phyloP scores from a whole-genome alignment of 768 basidiomycete genomes.

The Kwoniella mangroviensis region DNA sequence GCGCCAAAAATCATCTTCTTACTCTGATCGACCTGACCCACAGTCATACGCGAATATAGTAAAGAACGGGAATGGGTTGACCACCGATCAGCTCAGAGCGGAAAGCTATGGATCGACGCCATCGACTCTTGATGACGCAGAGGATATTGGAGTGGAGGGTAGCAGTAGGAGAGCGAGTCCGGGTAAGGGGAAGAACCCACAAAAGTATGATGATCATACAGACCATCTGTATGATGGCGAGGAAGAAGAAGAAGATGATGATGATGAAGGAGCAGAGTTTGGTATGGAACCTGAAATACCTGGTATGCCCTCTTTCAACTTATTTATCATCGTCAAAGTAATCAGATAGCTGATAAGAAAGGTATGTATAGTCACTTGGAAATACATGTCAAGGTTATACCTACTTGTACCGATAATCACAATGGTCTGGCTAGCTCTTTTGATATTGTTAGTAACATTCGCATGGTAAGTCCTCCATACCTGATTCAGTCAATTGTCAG shows the following conservation, averaged over 20 bases:
- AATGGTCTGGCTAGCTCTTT: slow-evolving; percentile 27
- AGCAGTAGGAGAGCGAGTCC: not conserved
- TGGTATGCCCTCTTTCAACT: slow-evolving; percentile 27
- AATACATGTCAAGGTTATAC: slow-evolving; percentile 49
- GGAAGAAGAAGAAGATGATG: slow-evolving; percentile 10
- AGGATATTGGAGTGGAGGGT: not conserved
- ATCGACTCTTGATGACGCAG: not conserved
- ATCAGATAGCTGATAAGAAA: not conserved
- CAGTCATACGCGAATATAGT: slow-evolving; percentile 14
- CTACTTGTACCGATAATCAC: slow-evolving; percentile 52
- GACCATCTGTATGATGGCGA: too few species aligned
- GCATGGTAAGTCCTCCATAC: slow-evolving; percentile 47
- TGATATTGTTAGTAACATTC: slow-evolving; percentile 49
- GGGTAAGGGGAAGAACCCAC: not conserved
- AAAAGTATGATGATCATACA: not conserved
- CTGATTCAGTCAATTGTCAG: too few species aligned
- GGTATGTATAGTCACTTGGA: slow-evolving; percentile 41
- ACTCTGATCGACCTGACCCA: slow-evolving; percentile 1
- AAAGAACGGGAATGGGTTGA: slow-evolving; percentile 9
- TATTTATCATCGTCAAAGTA: not conserved
- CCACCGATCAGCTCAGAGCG: slow-evolving; percentile 5
- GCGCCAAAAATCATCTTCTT: not conserved
- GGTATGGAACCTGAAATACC: slow-evolving; percentile 36
- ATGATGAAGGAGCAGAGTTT: slow-evolving; percentile 32
- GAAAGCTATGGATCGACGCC: slow-evolving; percentile 2